Conservation (phyloP, 257 asterid genomes). For the Cruciata laevipes region DNA sequence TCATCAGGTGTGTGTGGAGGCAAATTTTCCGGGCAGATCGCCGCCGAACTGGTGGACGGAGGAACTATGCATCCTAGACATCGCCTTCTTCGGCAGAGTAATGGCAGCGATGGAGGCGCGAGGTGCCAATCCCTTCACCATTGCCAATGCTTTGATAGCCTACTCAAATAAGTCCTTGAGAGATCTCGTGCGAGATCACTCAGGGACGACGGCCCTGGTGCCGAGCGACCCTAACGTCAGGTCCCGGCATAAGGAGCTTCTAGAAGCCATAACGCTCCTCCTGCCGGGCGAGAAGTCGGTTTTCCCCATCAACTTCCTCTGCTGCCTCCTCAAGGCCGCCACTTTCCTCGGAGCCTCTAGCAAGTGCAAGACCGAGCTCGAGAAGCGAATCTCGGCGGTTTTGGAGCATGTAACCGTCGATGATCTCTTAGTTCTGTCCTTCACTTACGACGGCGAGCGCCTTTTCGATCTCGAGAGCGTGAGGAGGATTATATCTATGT, state of each 20-base stretch:
- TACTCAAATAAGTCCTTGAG: conserved; percentile 69
- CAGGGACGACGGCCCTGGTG: conserved; percentile 43
- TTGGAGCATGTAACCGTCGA: conserved; percentile 74
- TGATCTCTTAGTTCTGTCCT: conserved; percentile 62
- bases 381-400: conserved; percentile 54
- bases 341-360: conserved; percentile 49
- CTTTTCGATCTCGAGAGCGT: conserved; percentile 84
- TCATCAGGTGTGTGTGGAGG: conserved; percentile 77
- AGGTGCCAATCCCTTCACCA: conserved; percentile 70
- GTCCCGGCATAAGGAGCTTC: conserved; percentile 50
- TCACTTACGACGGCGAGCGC: conserved; percentile 74
- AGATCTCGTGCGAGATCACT: conserved; percentile 75
- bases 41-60: conserved; percentile 99
- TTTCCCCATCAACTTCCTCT: conserved; percentile 75
- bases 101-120: conserved; percentile 53
- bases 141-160: conserved; percentile 76
- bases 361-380: conserved; percentile 68
- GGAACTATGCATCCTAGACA: conserved; percentile 69
- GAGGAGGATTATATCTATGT: conserved; percentile 69
- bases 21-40: conserved; percentile 91
- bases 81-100: conserved; percentile 54
- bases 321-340: conserved; percentile 79
- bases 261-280: conserved; percentile 59
- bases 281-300: conserved; percentile 64
- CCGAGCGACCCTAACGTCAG: conserved; percentile 34